Percentiles rank a stretch among this genome's conserved stretches.
These are phyloP conservation scores for Acer campestre DNA, from an alignment of 345 rosid species.

Conservation along the genomic window DNA sequence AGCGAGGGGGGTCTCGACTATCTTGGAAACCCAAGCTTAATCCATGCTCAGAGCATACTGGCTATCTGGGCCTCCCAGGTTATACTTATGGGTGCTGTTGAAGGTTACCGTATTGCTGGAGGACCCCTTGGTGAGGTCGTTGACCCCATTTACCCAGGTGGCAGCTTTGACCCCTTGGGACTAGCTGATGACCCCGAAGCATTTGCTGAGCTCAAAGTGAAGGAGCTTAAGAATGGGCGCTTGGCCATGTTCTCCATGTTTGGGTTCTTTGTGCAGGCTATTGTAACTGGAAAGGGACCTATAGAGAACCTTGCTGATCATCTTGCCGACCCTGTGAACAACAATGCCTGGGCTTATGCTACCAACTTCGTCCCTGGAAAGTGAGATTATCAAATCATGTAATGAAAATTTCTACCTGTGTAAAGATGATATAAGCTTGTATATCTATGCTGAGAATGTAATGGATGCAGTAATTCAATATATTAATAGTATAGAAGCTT, in stretches of 20 bases:
- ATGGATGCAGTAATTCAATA: not conserved
- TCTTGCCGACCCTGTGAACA: conserved; percentile 48
- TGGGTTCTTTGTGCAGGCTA: conserved; percentile 57
- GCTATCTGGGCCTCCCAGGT: conserved; percentile 54
- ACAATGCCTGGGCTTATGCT: conserved; percentile 55
- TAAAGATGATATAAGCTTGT: not conserved
- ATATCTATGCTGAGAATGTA: not conserved
- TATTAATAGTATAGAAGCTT: not conserved
- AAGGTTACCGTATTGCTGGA: conserved; percentile 54
- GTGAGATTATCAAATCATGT: conserved; percentile 20
- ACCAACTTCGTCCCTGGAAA: conserved; percentile 61
- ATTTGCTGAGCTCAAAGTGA: conserved; percentile 47
- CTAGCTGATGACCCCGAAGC: conserved; percentile 54
- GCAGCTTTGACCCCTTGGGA: conserved; percentile 55
- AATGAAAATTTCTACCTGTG: not conserved
- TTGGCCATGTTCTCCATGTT: conserved; percentile 57
- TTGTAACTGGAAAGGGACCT: conserved; percentile 51
- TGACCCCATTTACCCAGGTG: conserved; percentile 48
- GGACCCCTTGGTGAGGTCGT: conserved; percentile 52
- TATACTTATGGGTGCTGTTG: conserved; percentile 46
- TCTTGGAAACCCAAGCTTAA: conserved; percentile 45
- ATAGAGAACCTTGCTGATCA: conserved; percentile 46
- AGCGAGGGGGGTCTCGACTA: conserved; percentile 47
- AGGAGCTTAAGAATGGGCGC: conserved; percentile 51
- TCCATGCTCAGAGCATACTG: conserved; percentile 54